phyloP scores from a whole-genome alignment of 2,329 filamentous ascomycete species.

The Dothideomycetidae sp. region DNA sequence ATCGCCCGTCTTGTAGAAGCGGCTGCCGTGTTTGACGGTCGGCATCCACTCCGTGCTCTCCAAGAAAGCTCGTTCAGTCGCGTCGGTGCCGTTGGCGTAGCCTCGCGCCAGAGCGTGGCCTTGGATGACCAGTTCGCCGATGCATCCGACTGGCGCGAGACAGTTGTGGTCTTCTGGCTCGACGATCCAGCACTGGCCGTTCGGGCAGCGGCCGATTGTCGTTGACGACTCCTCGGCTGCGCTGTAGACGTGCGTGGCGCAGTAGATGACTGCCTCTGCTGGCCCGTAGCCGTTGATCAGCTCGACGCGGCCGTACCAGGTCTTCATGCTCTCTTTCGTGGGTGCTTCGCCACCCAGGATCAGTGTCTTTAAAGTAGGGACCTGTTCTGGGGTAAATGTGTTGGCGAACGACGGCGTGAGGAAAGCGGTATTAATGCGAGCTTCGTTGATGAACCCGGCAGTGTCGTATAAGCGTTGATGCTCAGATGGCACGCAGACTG shows the following conservation, averaged over 20 bases:
- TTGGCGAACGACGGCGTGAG: slow-evolving; percentile 1
- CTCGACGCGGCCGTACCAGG: not conserved
- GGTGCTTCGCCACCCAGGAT: not conserved
- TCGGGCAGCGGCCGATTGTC: not conserved
- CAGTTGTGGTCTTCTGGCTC: not conserved
- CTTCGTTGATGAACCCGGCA: not conserved
- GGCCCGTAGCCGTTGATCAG: slow-evolving; percentile 1
- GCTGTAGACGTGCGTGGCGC: not conserved
- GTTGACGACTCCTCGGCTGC: not conserved
- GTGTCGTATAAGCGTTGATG: not conserved
- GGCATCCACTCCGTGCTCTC: not conserved
- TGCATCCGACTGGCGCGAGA: not conserved
- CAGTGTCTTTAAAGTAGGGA: not conserved
- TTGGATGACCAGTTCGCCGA: not conserved
- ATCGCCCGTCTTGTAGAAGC: slow-evolving; percentile 22
- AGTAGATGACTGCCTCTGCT: not conserved
- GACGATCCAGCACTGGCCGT: not conserved
- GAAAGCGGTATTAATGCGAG: not conserved
- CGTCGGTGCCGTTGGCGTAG: slow-evolving; percentile 4
- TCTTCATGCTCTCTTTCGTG: not conserved
- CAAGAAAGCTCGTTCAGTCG: slow-evolving; percentile 1
- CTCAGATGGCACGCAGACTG: not conserved
- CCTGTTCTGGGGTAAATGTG: not conserved
- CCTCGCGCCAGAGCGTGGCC: not conserved
- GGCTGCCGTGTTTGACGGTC: not conserved